Evolutionary conservation across 2,329 filamentous ascomycete species (phyloP), one percentile per base, ranked within the genome.

Genomic region (Penicillium brasilianum): DNA sequence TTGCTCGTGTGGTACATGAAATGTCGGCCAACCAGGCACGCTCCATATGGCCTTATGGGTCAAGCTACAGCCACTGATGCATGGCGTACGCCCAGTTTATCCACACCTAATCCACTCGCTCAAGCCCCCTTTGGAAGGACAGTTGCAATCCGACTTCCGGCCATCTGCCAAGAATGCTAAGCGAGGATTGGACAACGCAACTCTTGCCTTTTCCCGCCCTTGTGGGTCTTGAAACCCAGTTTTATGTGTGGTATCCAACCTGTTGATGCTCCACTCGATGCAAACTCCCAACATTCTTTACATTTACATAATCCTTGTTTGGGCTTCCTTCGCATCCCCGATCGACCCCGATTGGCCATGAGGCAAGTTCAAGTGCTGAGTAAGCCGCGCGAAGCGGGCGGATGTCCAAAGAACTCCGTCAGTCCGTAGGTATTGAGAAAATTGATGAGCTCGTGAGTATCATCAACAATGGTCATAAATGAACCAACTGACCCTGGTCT

Each of bases 31-130:
- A 60, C 58, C 54, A 60, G 18, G 28, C n/a, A 20, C 16, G 18
- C 6, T 46, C 22, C 48, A 53, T 43, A 14, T 57, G 49, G 49
- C 49, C 43, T 22, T 50, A 58, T 54, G 54, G 59, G 55, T 49
- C 54, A 39, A 36, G 49, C 32, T 54, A 41, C 59, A 58, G 59
- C 59, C 54, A 53, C 54, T 57, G 55, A 58, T 57, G 58, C 50
- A 48, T 50, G 41, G 49, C 34, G 32, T 11, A 25, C 48, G 20
- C 36, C 46, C 16, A 6, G 13, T 34, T 34, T 52, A 50, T 46
- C 54, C 41, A 54, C 50, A 9, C n/a, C 2, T 28, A 14, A 22
- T 48, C 32, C 14, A 14, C 22, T 53, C 16, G 46, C 22, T 32
- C 48, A 34, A 32, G 34, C 39, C 39, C n/a, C 51, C 22, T 61